phyloP scores from a whole-genome alignment of 768 basidiomycete species.

The Auricularia sp. region DNA sequence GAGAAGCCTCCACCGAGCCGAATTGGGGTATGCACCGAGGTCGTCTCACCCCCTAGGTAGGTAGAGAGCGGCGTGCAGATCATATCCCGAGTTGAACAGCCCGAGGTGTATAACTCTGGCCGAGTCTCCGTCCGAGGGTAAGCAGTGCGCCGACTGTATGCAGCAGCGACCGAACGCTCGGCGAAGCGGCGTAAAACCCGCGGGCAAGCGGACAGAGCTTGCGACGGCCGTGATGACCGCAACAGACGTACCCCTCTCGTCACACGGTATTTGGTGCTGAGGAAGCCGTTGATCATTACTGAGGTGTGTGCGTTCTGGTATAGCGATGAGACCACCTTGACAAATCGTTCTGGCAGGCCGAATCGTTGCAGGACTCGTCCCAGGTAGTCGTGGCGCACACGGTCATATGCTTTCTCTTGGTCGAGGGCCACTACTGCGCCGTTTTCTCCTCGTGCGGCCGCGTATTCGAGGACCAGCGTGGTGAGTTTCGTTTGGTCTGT shows the following conservation, averaged over 20 bases:
- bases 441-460: neutral
- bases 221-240: too few species aligned
- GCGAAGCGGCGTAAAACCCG: too few species aligned
- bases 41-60: too few species aligned
- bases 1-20: too few species aligned
- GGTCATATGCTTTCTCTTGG: conserved; percentile 11
- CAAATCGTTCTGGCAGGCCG: neutral
- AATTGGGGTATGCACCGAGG: too few species aligned
- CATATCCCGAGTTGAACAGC: too few species aligned
- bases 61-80: too few species aligned
- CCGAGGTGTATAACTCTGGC: too few species aligned
- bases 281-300: neutral
- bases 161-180: too few species aligned
- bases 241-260: neutral
- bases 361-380: conserved; percentile 6
- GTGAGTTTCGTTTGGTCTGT: conserved; percentile 10
- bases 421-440: conserved; percentile 8
- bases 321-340: neutral
- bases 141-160: too few species aligned
- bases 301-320: neutral
- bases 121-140: too few species aligned
- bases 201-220: too few species aligned
- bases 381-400: conserved; percentile 7
- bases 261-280: neutral
- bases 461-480: conserved; percentile 3